A percentile compares a stretch with the other conserved stretches of the same genome.
These are phyloP conservation scores for Candida tallmaniae DNA, from an alignment of 805 yeast genomes.

Conservation along the genomic window DNA sequence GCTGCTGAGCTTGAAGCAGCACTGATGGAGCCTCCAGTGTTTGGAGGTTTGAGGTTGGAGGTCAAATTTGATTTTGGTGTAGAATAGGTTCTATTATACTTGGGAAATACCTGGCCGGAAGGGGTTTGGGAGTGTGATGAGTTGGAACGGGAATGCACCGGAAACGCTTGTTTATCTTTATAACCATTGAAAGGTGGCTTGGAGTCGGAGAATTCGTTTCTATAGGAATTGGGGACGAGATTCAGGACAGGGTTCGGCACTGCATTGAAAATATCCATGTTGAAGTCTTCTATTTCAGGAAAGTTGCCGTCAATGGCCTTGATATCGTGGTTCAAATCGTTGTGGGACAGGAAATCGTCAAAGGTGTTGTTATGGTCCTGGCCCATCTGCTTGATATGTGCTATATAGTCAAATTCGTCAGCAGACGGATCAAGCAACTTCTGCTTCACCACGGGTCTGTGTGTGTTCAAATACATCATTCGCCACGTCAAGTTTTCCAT, in stretches of 20 bases:
- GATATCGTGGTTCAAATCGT: background rate
- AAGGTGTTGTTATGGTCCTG: conserved; percentile 20
- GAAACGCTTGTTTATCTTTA: background rate
- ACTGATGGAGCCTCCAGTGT: background rate
- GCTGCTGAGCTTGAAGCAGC: background rate
- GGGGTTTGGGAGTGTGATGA: background rate
- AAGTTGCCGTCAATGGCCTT: background rate
- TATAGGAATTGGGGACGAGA: background rate
- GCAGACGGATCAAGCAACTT: conserved; percentile 38
- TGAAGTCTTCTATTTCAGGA: conserved; percentile 4
- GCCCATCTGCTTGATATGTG: conserved; percentile 57
- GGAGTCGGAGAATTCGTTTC: background rate
- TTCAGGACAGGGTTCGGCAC: conserved; percentile 6
- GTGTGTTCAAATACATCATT: conserved; percentile 56
- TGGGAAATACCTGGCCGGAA: conserved; percentile 1
- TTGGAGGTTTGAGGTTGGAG: conserved; percentile 1
- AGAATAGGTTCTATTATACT: background rate
- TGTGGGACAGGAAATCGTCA: background rate
- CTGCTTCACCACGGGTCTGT: conserved; percentile 4
- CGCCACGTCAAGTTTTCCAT: conserved; percentile 89
- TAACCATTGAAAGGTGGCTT: background rate
- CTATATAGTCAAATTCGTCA: conserved; percentile 60
- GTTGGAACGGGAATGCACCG: background rate
- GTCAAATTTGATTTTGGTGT: conserved; percentile 3
- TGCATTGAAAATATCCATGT: conserved; percentile 4